Conservation (phyloP, 2,329 filamentous ascomycete species). For the Mycosphaerella arachidis region DNA sequence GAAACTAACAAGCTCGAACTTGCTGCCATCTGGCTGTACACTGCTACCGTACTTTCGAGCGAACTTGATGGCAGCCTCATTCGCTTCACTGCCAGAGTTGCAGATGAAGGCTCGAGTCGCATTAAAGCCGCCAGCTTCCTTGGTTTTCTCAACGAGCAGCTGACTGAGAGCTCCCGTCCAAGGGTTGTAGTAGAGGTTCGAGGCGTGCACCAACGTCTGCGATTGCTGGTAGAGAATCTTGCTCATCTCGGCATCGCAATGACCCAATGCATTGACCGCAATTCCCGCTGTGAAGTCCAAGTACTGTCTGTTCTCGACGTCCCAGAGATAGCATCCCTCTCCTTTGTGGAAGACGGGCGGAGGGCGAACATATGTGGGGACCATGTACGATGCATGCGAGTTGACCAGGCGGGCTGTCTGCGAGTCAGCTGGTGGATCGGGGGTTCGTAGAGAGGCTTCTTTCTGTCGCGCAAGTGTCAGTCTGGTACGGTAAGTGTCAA, state of each 20-base stretch:
- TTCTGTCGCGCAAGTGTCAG: constrained; percentile 34
- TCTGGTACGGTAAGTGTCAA: not conserved
- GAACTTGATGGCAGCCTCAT: constrained; percentile 97
- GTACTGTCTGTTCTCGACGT: constrained; percentile 82
- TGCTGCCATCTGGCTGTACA: constrained; percentile 41
- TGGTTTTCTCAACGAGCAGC: constrained; percentile 75
- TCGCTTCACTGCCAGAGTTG: constrained; percentile 95
- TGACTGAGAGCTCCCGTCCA: constrained; percentile 90
- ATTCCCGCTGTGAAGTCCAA: constrained; percentile 95
- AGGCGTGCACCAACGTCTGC: constrained; percentile 78
- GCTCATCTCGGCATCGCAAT: constrained; percentile 76
- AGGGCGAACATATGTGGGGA: constrained; percentile 89
- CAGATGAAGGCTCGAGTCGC: constrained; percentile 80
- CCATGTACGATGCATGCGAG: constrained; percentile 81
- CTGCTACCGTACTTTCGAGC: constrained; percentile 81
- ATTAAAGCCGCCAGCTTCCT: constrained; percentile 74
- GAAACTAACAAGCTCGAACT: constrained; percentile 87
- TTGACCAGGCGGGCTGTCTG: constrained; percentile 69
- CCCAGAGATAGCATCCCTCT: constrained; percentile 82
- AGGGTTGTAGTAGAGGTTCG: constrained; percentile 94
- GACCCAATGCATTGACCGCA: constrained; percentile 87
- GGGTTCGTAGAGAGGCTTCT: constrained; percentile 55
- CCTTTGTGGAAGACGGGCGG: constrained; percentile 85
- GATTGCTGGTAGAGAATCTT: constrained; percentile 64
- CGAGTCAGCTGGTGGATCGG: constrained; percentile 70